Evolutionary conservation across 345 rosid genomes (phyloP).

Genomic region (Alliaria petiolata): DNA sequence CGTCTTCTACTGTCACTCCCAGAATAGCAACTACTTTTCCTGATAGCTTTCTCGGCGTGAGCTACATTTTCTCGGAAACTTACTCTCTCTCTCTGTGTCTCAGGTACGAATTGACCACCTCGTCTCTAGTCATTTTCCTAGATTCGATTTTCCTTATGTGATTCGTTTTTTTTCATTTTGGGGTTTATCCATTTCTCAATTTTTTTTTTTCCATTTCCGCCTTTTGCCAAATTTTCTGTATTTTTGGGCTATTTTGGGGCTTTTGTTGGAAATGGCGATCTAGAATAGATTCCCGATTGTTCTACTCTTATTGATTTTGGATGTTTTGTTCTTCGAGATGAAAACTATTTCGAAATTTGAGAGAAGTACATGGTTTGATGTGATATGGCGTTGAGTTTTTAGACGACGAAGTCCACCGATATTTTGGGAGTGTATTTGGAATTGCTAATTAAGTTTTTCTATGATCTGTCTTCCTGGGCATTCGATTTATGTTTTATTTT

Average conservation of each 20-base stretch:
- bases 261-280: slow-evolving; percentile 12
- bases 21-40: slow-evolving; percentile 16
- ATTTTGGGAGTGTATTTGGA: not conserved
- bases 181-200: too few relatives aligned
- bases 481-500: not conserved
- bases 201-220: not conserved
- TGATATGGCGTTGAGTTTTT: not conserved
- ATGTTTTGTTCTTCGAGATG: not conserved
- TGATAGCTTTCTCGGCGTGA: not conserved
- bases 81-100: too few relatives aligned
- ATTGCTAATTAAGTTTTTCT: not conserved
- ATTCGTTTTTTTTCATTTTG: slow-evolving; percentile 4
- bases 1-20: slow-evolving; percentile 30
- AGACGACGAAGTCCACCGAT: slow-evolving; percentile 2
- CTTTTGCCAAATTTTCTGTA: not conserved
- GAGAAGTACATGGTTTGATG: not conserved
- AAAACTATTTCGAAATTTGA: not conserved
- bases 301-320: not conserved
- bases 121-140: not conserved
- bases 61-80: slow-evolving; percentile 20
- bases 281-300: not conserved
- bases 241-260: not conserved
- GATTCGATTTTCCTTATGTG: not conserved
- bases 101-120: too few relatives aligned
- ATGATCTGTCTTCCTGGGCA: not conserved